Evolutionary conservation across 2,329 filamentous ascomycete species (phyloP), one percentile per base, ranked within the genome.

Genomic region (Stemphylium lycopersici): DNA sequence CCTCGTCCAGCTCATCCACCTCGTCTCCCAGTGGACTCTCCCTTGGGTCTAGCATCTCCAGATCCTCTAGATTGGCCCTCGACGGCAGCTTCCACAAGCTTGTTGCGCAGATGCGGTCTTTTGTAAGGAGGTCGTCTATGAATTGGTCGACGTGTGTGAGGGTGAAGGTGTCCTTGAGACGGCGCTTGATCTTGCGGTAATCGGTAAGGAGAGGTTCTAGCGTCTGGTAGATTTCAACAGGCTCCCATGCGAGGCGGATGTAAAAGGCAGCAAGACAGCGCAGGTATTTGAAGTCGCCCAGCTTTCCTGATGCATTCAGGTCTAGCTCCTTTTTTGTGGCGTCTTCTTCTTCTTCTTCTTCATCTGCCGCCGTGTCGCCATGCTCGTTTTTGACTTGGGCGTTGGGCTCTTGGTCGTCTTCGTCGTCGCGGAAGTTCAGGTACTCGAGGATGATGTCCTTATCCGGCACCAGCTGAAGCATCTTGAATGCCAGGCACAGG

Each of bases 241-340:
- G 86, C 63, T 88, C 84, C 71, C 93, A 88, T 15, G 95, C 96
- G 66, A 99, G 79, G 11, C 95, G 83, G n/a, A 96, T 85, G 76
- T 99, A 98, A 74, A 99, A 98, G 1, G 89, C 89, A 0, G 93
- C 93, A 61, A 99, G 80, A 0, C 91, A 93, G 53, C 93, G 87
- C 48, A 99, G 80, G 76, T 99, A 99, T 61, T 87, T 88, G 74
- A 84, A 87, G 38, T 83, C 78, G 11, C 73, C 69, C 0, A 68
- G 62, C 33, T 69, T 69, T 12, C 69, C 67, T 7, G 48, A 37
- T 1, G 67, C 66, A 12, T 74, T 72, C 29, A 66, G 65, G 24
- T 73, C 68, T 40, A 59, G 43, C n/a, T 55, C 45, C 7, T 61
- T 55, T 10, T 59, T 55, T 2, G 49, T 38, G 6, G 52, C 40